Conservation (phyloP, 441 rosid genomes). For the Croton setiger region DNA sequence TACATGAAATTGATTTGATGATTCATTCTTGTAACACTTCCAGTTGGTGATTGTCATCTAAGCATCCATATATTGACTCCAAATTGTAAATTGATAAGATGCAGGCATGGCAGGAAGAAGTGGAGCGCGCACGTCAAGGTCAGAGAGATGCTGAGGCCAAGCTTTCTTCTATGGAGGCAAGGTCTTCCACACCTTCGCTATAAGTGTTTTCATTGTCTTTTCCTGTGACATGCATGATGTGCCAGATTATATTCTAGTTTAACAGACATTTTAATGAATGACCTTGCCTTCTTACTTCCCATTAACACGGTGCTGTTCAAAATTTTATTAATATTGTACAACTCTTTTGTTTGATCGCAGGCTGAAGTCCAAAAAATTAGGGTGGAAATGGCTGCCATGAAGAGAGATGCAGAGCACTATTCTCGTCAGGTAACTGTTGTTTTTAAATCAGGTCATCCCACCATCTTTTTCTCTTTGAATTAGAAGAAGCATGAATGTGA, state of each 20-base stretch:
- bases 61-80: constrained; percentile 7
- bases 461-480: background rate
- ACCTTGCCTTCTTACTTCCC: background rate
- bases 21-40: constrained; percentile 6
- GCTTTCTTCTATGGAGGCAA: constrained; percentile 85
- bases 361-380: constrained; percentile 93
- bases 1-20: constrained; percentile 1
- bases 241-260: constrained; percentile 12
- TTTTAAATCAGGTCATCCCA: background rate
- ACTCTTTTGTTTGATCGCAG: constrained; percentile 43
- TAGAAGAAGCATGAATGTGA: background rate
- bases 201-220: constrained; percentile 17
- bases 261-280: constrained; percentile 4
- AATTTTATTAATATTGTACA: background rate
- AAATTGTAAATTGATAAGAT: constrained; percentile 38
- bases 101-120: constrained; percentile 99
- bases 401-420: constrained; percentile 98
- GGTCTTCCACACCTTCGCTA: constrained; percentile 22
- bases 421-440: constrained; percentile 76
- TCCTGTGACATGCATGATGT: background rate
- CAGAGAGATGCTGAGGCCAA: constrained; percentile 97
- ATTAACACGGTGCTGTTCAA: background rate
- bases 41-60: background rate
- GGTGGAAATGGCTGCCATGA: constrained; percentile 98
- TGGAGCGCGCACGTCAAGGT: constrained; percentile 91